A percentile compares a stretch with the other conserved stretches of the same genome.
Conservation (phyloP, 2,329 filamentous ascomycete genomes). For the Alternaria consortialis region DNA sequence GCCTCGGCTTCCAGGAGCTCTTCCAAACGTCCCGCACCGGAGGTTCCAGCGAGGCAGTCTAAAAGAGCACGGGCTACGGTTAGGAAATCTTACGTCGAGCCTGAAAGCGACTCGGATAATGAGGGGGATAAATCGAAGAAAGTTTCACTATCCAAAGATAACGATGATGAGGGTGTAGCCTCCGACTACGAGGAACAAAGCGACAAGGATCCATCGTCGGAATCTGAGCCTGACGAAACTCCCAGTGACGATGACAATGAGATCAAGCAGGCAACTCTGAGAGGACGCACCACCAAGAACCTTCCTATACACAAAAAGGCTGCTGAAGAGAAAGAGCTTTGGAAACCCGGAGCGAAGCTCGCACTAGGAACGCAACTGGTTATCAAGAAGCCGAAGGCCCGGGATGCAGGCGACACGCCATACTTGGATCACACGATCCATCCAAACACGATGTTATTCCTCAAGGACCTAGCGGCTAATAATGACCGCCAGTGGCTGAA, state of each 20-base stretch:
- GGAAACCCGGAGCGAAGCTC: constrained; percentile 65
- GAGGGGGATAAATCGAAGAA: constrained; percentile 28
- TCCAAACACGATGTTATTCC: constrained; percentile 70
- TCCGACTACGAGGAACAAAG: constrained; percentile 56
- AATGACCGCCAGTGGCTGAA: constrained; percentile 72
- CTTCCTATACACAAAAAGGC: constrained; percentile 35
- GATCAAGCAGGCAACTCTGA: constrained; percentile 36
- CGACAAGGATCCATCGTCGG: constrained; percentile 36
- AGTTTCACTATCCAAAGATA: constrained; percentile 38
- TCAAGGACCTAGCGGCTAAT: constrained; percentile 66
- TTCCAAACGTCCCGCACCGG: constrained; percentile 47
- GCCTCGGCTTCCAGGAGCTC: constrained; percentile 37
- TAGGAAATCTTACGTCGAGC: constrained; percentile 48
- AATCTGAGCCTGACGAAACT: constrained; percentile 45
- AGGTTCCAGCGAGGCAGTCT: constrained; percentile 44
- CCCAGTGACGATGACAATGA: constrained; percentile 41
- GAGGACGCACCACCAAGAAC: constrained; percentile 28
- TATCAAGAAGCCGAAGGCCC: constrained; percentile 70
- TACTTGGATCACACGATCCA: constrained; percentile 68
- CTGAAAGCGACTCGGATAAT: constrained; percentile 35
- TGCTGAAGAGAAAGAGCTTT: constrained; percentile 60
- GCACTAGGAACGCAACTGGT: constrained; percentile 68
- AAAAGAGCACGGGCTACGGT: constrained; percentile 47
- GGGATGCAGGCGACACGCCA: constrained; percentile 65
- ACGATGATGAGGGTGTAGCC: constrained; percentile 43